phyloP scores from a whole-genome alignment of 2,329 filamentous ascomycete genomes.

The Stromatinia cepivora region DNA sequence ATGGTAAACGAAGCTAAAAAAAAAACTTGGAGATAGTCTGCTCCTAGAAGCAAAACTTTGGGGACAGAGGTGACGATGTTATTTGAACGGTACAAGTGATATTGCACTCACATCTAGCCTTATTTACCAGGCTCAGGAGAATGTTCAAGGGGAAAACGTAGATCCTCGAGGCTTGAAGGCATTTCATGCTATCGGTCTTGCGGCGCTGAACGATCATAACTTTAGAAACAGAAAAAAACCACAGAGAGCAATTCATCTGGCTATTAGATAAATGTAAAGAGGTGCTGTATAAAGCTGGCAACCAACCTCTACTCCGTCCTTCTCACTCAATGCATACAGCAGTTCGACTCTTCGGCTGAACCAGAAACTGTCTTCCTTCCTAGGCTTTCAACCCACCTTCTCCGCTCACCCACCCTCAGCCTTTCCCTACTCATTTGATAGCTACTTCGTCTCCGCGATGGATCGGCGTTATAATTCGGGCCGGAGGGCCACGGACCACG shows the following conservation, averaged over 20 bases:
- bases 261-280: neutral
- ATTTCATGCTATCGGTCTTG: neutral
- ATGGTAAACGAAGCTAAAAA: neutral
- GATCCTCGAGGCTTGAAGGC: no score
- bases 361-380: neutral
- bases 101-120: neutral
- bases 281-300: neutral
- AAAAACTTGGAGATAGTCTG: neutral
- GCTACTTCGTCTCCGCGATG: neutral
- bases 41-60: neutral
- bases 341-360: neutral
- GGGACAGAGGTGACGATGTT: neutral
- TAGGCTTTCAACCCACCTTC: neutral
- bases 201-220: neutral
- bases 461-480: neutral
- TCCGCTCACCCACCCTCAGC: neutral
- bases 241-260: neutral
- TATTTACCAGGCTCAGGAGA: neutral
- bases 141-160: neutral
- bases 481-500: neutral
- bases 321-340: neutral
- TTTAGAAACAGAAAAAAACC: neutral
- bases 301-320: neutral
- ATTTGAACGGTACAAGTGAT: neutral
- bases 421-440: neutral